A percentile compares a stretch with the other conserved stretches of the same genome.
Evolutionary conservation across 495 filamentous ascomycete species (phyloP).

Genomic region (Halenospora varia): DNA sequence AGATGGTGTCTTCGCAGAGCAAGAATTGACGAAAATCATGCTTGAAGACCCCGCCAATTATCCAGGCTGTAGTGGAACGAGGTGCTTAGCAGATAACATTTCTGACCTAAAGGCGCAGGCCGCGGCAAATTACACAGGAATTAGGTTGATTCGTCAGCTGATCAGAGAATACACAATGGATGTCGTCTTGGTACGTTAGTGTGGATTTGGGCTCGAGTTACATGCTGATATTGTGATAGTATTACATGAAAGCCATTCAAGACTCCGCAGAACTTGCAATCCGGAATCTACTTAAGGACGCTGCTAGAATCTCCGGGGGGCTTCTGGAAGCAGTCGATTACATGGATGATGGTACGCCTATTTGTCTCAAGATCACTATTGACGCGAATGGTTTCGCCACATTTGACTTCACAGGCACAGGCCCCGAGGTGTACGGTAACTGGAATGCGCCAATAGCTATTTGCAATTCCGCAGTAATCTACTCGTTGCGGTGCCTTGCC

Average conservation of each 20-base stretch:
- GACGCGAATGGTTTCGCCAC: slow-evolving; percentile 79
- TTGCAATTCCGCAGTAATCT: slow-evolving; percentile 93
- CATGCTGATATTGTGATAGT: too few relatives aligned
- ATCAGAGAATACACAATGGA: slow-evolving; percentile 88
- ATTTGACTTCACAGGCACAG: slow-evolving; percentile 90
- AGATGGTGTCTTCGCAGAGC: slow-evolving; percentile 84
- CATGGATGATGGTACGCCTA: slow-evolving; percentile 93
- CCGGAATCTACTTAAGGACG: slow-evolving; percentile 72
- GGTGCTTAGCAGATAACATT: slow-evolving; percentile 89
- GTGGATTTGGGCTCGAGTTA: too few relatives aligned
- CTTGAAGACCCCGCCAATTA: slow-evolving; percentile 83
- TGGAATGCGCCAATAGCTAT: slow-evolving; percentile 94
- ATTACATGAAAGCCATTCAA: slow-evolving; percentile 91
- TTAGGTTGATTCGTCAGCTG: slow-evolving; percentile 77
- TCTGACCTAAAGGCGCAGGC: slow-evolving; percentile 96
- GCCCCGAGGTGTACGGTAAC: slow-evolving; percentile 90
- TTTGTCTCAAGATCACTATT: slow-evolving; percentile 79
- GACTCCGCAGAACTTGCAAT: slow-evolving; percentile 86
- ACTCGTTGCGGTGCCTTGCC: slow-evolving; percentile 89
- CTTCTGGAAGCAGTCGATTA: slow-evolving; percentile 74
- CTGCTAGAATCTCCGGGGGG: slow-evolving; percentile 70
- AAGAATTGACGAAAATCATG: slow-evolving; percentile 77
- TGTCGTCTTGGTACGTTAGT: slow-evolving; percentile 94
- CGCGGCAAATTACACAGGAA: slow-evolving; percentile 95
- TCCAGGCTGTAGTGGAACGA: slow-evolving; percentile 82